These are phyloP conservation scores for Amanita rubescens DNA, from an alignment of 768 basidiomycete species.

Conservation along the genomic window DNA sequence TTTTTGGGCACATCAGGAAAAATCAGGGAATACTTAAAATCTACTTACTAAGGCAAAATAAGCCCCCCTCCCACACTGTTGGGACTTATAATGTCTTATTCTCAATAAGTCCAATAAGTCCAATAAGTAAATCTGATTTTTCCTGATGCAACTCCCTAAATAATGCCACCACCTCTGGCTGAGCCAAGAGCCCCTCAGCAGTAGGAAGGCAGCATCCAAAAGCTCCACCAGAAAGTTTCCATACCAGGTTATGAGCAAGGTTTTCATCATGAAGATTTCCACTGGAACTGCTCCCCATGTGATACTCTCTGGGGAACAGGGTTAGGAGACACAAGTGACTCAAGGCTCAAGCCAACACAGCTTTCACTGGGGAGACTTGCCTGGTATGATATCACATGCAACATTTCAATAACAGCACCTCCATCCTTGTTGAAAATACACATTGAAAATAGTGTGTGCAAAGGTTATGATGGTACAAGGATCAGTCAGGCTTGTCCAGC, in stretches of 20 bases:
- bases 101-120: too few species aligned
- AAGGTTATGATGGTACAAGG: too few species aligned
- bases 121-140: too few species aligned
- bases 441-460: too few species aligned
- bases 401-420: conserved; percentile 10
- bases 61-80: too few species aligned
- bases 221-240: neutral
- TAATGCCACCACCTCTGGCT: neutral
- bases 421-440: too few species aligned
- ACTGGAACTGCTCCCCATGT: conserved; percentile 1
- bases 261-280: neutral
- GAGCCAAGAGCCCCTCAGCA: neutral
- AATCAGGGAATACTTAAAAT: too few species aligned
- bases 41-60: too few species aligned
- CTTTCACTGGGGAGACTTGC: conserved; percentile 6
- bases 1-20: too few species aligned
- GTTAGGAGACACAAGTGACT: neutral
- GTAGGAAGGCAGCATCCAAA: neutral
- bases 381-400: conserved; percentile 1
- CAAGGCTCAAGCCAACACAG: neutral
- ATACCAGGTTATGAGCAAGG: neutral
- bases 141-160: conserved; percentile 1
- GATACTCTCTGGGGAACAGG: conserved; percentile 3
- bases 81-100: too few species aligned
- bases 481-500: too few species aligned